A percentile compares a stretch with the other conserved stretches of the same genome.
Conservation (phyloP, 768 basidiomycete genomes). For the Trametes coccinea region DNA sequence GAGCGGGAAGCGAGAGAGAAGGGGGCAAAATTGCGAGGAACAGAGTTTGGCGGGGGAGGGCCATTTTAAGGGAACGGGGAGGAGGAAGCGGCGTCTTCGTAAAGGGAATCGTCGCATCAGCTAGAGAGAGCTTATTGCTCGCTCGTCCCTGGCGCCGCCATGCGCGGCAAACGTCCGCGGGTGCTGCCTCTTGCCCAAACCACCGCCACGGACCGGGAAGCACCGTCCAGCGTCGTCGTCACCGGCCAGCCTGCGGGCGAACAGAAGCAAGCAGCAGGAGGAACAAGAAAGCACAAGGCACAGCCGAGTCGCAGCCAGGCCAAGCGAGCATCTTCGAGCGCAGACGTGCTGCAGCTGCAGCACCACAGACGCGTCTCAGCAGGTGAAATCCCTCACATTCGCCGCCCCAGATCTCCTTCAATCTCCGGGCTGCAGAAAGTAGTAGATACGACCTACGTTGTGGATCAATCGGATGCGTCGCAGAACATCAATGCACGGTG, state of each 20-base stretch:
- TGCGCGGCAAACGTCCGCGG: constrained; percentile 5
- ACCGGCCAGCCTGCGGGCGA: background rate
- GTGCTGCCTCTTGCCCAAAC: background rate
- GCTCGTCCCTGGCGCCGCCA: constrained; percentile 6
- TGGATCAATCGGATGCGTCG: no score
- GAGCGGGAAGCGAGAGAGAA: background rate
- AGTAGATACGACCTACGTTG: no score
- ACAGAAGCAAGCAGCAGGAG: background rate
- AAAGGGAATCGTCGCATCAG: constrained; percentile 13
- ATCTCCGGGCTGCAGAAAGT: no score
- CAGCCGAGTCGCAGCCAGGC: no score
- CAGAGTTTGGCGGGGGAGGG: background rate
- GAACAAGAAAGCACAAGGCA: no score
- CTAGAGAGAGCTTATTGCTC: constrained; percentile 1
- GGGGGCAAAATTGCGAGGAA: background rate
- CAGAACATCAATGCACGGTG: no score
- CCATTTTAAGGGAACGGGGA: constrained; percentile 1
- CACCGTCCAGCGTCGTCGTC: no score
- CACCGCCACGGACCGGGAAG: background rate
- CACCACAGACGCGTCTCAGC: no score
- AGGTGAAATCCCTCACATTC: no score
- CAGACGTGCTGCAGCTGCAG: no score
- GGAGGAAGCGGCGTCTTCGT: constrained; percentile 10
- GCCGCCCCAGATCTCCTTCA: no score
- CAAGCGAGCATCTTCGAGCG: no score